Conservation (phyloP, 2,329 filamentous ascomycete species). For the Pestalotiopsis sp. region DNA sequence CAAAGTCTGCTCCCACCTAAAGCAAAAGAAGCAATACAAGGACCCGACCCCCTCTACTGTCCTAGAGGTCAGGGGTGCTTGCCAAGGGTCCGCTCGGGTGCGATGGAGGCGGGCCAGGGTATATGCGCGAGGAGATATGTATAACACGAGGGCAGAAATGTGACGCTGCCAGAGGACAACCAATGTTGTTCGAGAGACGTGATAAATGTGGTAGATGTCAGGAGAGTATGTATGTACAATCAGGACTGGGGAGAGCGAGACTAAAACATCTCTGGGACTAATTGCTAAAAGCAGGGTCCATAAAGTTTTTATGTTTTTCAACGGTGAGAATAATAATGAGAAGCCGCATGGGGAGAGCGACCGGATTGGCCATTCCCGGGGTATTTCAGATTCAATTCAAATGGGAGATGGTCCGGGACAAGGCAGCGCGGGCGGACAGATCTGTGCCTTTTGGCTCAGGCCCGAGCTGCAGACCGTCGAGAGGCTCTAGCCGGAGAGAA, state of each 20-base stretch:
- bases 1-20: neutral
- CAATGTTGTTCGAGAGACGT: neutral
- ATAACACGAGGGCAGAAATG: neutral
- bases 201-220: neutral
- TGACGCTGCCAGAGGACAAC: neutral
- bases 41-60: neutral
- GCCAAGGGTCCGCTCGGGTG: conserved; percentile 7
- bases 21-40: neutral
- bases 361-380: neutral
- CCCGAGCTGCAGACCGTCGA: neutral
- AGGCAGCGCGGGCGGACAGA: neutral
- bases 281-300: neutral
- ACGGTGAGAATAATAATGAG: neutral
- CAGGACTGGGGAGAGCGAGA: neutral
- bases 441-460: neutral
- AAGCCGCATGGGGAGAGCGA: neutral
- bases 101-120: neutral
- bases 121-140: neutral
- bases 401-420: neutral
- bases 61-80: neutral
- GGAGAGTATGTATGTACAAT: neutral
- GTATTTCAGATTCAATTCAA: neutral
- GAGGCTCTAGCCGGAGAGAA: neutral
- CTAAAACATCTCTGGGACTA: neutral
- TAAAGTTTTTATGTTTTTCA: neutral